Evolutionary conservation across 441 rosid genomes (phyloP).

Genomic region (Adansonia grandidieri): DNA sequence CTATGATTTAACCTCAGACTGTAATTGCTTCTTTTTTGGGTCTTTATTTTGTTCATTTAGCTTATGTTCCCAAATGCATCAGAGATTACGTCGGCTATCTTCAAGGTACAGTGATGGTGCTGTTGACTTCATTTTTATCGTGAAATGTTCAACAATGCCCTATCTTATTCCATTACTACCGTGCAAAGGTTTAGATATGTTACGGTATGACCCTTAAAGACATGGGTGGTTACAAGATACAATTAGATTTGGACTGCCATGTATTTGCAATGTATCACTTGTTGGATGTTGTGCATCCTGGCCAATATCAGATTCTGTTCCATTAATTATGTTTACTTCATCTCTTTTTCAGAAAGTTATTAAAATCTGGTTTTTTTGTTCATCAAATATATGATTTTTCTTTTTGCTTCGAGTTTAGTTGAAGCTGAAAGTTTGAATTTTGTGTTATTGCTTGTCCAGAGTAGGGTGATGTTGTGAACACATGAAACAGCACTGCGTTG

Average conservation of each 20-base stretch:
- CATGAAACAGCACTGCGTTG: neutral
- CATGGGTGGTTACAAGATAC: slow-evolving; percentile 20
- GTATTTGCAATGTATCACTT: neutral
- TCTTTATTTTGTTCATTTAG: slow-evolving; percentile 4
- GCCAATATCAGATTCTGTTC: neutral
- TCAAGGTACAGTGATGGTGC: slow-evolving; percentile 17
- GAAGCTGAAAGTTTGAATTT: slow-evolving; percentile 6
- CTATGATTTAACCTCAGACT: slow-evolving; percentile 34
- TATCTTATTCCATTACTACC: slow-evolving; percentile 12
- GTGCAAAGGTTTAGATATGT: slow-evolving; percentile 14
- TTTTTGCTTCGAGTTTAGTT: neutral
- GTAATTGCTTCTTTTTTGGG: slow-evolving; percentile 4
- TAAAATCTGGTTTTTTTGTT: neutral
- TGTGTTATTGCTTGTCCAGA: neutral
- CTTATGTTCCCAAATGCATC: slow-evolving; percentile 19
- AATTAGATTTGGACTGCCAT: neutral
- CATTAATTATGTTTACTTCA: neutral
- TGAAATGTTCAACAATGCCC: slow-evolving; percentile 17
- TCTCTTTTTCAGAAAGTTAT: neutral
- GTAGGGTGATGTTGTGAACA: neutral
- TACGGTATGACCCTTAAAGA: slow-evolving; percentile 1
- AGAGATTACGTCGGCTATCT: slow-evolving; percentile 13
- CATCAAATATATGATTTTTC: neutral
- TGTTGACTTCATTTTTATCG: slow-evolving; percentile 20
- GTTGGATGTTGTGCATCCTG: neutral